Conservation (phyloP, 208 protist genomes). For the Acanthamoeba sp. region DNA sequence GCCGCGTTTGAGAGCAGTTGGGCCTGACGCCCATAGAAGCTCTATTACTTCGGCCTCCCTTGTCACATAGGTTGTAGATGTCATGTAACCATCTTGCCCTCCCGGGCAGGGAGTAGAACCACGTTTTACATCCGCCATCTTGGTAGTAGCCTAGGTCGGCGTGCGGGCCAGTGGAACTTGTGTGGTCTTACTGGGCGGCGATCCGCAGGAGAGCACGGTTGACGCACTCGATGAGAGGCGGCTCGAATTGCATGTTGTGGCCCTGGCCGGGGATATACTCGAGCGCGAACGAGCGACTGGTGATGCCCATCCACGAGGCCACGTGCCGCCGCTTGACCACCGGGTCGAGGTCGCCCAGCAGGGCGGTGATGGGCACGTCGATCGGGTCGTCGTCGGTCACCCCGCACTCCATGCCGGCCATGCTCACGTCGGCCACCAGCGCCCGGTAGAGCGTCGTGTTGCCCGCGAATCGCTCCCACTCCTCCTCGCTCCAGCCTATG, state of each 20-base stretch:
- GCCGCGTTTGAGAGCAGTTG: background rate
- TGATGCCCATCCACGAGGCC: conserved; percentile 29
- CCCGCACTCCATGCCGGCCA: conserved; percentile 19
- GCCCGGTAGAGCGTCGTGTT: conserved; percentile 53
- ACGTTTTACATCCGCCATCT: too few relatives aligned
- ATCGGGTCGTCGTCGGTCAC: background rate
- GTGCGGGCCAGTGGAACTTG: too few relatives aligned
- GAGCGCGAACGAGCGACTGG: conserved; percentile 5
- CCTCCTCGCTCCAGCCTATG: conserved; percentile 67
- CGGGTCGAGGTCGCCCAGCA: conserved; percentile 48
- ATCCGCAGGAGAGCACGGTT: background rate
- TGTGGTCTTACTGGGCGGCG: background rate
- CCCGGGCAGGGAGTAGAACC: too few relatives aligned
- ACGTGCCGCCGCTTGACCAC: conserved; percentile 51
- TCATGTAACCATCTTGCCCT: too few relatives aligned
- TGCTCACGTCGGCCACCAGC: conserved; percentile 56
- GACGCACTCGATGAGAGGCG: conserved; percentile 1
- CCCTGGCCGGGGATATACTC: conserved; percentile 19
- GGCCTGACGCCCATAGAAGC: background rate
- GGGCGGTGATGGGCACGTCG: conserved; percentile 31
- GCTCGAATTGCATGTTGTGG: conserved; percentile 73
- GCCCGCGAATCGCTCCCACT: conserved; percentile 63
- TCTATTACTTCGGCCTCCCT: background rate
- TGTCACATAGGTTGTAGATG: too few relatives aligned
- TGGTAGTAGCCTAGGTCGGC: too few relatives aligned